Evolutionary conservation across 2,329 filamentous ascomycete genomes (phyloP).

Genomic region (Penicillium sp.): DNA sequence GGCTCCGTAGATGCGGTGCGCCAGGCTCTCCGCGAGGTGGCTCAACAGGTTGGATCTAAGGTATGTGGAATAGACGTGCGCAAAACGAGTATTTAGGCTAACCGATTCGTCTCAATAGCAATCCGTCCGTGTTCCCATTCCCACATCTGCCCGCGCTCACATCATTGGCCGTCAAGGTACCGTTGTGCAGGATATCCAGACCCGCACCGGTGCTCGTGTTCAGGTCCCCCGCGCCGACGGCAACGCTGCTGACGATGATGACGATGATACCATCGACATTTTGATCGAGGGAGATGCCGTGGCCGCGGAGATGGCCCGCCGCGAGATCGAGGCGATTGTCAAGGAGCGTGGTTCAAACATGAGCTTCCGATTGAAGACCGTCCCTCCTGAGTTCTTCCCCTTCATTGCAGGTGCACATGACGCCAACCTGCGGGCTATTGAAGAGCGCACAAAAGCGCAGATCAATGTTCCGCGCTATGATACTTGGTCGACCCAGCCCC

Average conservation of each 20-base stretch:
- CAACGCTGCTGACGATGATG: conserved; percentile 62
- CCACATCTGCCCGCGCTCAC: conserved; percentile 70
- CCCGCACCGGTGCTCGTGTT: conserved; percentile 80
- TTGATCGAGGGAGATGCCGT: conserved; percentile 83
- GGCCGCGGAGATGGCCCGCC: conserved; percentile 71
- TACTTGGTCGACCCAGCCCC: conserved; percentile 59
- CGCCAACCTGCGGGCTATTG: conserved; percentile 56
- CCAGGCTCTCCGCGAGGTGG: conserved; percentile 79
- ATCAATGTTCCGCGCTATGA: conserved; percentile 76
- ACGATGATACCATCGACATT: conserved; percentile 70
- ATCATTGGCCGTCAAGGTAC: conserved; percentile 89
- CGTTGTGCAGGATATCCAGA: conserved; percentile 81
- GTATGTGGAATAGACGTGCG: conserved; percentile 40
- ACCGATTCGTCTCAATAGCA: conserved; percentile 39
- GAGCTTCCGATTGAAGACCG: conserved; percentile 69
- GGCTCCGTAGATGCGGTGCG: conserved; percentile 76
- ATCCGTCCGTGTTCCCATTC: conserved; percentile 67
- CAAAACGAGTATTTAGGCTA: not conserved
- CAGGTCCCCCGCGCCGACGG: conserved; percentile 78
- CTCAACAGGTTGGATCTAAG: conserved; percentile 77
- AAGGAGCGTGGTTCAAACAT: conserved; percentile 75
- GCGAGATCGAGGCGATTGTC: conserved; percentile 78
- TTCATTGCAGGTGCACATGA: conserved; percentile 81
- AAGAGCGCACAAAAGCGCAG: conserved; percentile 65
- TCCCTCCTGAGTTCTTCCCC: conserved; percentile 87